Conservation (phyloP, 495 filamentous ascomycete genomes). For the Lophiostoma macrostomum region DNA sequence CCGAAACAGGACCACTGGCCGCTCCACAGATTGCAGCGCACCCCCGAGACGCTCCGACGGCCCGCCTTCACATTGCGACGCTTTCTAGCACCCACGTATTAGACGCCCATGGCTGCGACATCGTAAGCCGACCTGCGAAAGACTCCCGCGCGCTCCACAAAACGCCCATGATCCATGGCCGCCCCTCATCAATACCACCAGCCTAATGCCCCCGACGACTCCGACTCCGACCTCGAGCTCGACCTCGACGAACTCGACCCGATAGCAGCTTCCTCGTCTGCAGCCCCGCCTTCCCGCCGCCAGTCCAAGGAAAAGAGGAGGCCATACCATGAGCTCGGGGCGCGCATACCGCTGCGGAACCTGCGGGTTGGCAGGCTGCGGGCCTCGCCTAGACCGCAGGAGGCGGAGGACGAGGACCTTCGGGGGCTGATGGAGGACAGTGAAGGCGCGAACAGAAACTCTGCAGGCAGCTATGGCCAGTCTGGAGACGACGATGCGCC, state of each 20-base stretch:
- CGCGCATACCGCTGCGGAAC: slow-evolving; percentile 42
- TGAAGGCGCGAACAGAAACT: slow-evolving; percentile 30
- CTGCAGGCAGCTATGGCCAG: slow-evolving; percentile 30
- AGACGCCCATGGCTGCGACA: slow-evolving; percentile 13
- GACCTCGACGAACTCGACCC: slow-evolving; percentile 46
- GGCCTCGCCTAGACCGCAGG: slow-evolving; percentile 27
- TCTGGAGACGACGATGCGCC: slow-evolving; percentile 39
- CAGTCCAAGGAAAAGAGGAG: slow-evolving; percentile 22
- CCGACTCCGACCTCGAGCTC: slow-evolving; percentile 39
- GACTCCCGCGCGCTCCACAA: background rate
- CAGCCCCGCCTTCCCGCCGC: slow-evolving; percentile 18
- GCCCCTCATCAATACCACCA: slow-evolving; percentile 37
- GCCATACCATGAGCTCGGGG: slow-evolving; percentile 31
- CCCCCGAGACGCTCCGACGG: slow-evolving; percentile 7
- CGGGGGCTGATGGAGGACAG: slow-evolving; percentile 37
- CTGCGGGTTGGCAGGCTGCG: slow-evolving; percentile 37
- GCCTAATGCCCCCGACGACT: slow-evolving; percentile 34
- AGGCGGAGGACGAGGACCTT: slow-evolving; percentile 35
- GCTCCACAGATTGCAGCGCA: too few relatives aligned
- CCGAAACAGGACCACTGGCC: slow-evolving; percentile 18
- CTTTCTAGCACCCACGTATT: too few relatives aligned
- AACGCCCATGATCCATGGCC: slow-evolving; percentile 38
- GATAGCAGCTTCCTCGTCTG: slow-evolving; percentile 20
- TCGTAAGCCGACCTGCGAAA: background rate
- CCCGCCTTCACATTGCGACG: too few relatives aligned